Conservation (phyloP, 2,329 filamentous ascomycete species). For the Bimuria novae-zelandiae region DNA sequence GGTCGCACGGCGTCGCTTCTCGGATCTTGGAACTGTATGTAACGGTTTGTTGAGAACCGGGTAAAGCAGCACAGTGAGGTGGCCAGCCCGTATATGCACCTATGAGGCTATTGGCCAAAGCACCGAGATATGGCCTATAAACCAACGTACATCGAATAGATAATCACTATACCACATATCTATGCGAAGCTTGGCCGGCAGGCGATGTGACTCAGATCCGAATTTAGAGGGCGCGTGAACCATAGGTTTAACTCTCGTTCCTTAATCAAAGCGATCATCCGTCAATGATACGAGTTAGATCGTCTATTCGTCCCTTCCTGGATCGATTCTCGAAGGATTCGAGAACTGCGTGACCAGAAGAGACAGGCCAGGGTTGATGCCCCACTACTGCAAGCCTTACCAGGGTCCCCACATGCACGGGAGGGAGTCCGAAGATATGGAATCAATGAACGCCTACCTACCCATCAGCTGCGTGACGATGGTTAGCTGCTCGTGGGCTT, state of each 20-base stretch:
- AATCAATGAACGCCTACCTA: constrained; percentile 12
- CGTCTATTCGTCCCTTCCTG: constrained; percentile 2
- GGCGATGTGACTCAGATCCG: constrained; percentile 17
- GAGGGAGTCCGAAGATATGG: constrained; percentile 16
- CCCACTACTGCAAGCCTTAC: constrained; percentile 30
- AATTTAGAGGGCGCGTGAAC: constrained; percentile 18
- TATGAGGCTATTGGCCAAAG: neutral
- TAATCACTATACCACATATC: constrained; percentile 17
- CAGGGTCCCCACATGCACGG: constrained; percentile 32
- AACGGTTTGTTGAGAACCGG: constrained; percentile 5
- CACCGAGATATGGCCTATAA: constrained; percentile 4
- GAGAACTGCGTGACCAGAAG: neutral
- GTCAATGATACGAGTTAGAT: constrained; percentile 16
- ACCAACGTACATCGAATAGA: neutral
- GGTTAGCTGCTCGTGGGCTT: constrained; percentile 13
- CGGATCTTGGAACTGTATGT: neutral
- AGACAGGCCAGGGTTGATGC: constrained; percentile 20
- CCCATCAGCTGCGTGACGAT: constrained; percentile 11
- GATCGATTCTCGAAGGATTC: constrained; percentile 19
- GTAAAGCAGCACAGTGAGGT: constrained; percentile 3
- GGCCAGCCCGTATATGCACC: constrained; percentile 2
- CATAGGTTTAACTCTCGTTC: constrained; percentile 20
- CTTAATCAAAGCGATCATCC: constrained; percentile 12
- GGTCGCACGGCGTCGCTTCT: neutral
- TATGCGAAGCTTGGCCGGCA: constrained; percentile 18